Evolutionary conservation across 805 yeast genomes (phyloP).

Genomic region (Cyberlindnera euphorbiae): DNA sequence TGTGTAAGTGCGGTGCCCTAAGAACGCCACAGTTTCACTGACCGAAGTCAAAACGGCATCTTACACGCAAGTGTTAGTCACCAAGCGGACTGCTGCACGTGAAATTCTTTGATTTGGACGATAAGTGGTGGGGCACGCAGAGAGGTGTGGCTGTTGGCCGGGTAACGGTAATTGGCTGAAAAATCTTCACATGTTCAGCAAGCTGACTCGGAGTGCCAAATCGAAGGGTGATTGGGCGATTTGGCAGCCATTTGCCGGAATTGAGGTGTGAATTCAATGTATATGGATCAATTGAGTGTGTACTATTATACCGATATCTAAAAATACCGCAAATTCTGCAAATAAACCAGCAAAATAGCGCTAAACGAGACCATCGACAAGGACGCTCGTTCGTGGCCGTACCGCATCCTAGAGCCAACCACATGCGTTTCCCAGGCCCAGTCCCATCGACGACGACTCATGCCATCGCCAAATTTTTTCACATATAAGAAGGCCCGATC

Average conservation of each 20-base stretch:
- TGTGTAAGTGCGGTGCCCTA: too few species aligned
- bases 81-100: too few species aligned
- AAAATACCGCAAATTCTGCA: too few species aligned
- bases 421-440: not conserved
- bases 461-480: not conserved
- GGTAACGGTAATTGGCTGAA: not conserved
- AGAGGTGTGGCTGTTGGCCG: not conserved
- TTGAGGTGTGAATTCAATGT: not conserved
- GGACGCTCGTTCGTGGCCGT: constrained; percentile 3
- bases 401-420: not conserved
- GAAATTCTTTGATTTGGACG: too few species aligned
- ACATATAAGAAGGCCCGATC: not conserved
- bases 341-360: too few species aligned
- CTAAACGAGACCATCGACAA: too few species aligned
- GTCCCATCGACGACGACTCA: too few species aligned
- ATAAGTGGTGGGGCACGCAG: too few species aligned
- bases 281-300: not conserved
- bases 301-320: too few species aligned
- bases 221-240: not conserved
- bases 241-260: not conserved
- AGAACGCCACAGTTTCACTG: too few species aligned
- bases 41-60: too few species aligned
- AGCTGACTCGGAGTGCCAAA: not conserved
- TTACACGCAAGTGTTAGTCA: too few species aligned
- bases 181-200: not conserved